Evolutionary conservation across 2,329 filamentous ascomycete genomes (phyloP), one percentile per base, ranked within the genome.

Genomic region (Atkinsonella hypoxylon): DNA sequence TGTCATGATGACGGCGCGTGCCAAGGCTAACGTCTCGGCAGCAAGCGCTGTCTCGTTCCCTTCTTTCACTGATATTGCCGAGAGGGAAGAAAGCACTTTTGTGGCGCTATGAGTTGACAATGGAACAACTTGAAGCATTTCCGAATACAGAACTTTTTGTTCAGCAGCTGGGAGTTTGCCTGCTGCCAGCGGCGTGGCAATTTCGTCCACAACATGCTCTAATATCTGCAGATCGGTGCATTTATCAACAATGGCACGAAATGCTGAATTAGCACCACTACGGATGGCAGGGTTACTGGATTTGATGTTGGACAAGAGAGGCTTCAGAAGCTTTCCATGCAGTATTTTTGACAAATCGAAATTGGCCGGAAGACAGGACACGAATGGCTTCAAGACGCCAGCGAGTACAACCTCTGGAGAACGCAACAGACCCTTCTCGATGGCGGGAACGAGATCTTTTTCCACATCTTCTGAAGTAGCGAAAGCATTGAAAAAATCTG

Each of bases 361-460:
- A 6, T 72, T 71, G 30, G 70, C 63, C 1, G 89, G 82, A 7
- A 98, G 71, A 30, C 87, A 80, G 9, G 75, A 67, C 53, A 94
- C 75, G 44, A 97, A 73, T 12, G 85, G 81, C 6, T 83, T 79
- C 47, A 97, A 70, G 22, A 96, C 75, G 55, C 89, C 85, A 58
- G 85, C 82, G 30, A 97, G 73, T 13, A 95, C 82, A 42, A 96
- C 83, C 67, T 98, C 93, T 1, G 93, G 94, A 8, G 91, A 85
- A 63, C 94, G 80, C 44, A 98, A 70, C 50, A 98, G 76, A 6
- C 87, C 83, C 69, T 95, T 96, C 62, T 98, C 93, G 13, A 97
- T 72, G 0, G 89, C 74, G 9, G 90, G 88, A 22, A 94, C 74
- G 32, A 97, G 62, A 42, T 91, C 81, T 55, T 80, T 84, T 49